Evolutionary conservation across 2,329 filamentous ascomycete genomes (phyloP), one percentile per base, ranked within the genome.

Genomic region (Pseudomassariella vexata): DNA sequence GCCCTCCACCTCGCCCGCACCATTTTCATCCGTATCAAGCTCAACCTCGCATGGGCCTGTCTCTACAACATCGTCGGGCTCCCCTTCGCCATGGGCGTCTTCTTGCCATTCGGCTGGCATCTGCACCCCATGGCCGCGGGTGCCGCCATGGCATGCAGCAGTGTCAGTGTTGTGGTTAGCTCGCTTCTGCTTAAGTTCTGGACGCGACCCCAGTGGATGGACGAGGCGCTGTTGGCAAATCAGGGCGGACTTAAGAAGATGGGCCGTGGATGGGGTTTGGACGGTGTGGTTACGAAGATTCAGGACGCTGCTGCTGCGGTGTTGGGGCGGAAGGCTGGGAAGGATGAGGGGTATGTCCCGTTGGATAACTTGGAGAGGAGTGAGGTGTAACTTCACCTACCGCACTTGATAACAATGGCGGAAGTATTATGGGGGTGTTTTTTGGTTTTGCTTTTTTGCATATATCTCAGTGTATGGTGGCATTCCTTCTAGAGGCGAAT

Each of bases 61-160:
- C 65, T 87, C 41, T 98, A 98, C 72, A 98, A 98, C 57, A 41
- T 87, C 29, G 64, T 96, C 39, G 92, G 92, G 2, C 70, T 98
- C 10, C 92, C 92, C 3, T 94, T 98, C 48, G 92, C 92, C 24
- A 96, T 96, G 92, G 92, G 92, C 16, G 64, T 96, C 48, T 39
- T 96, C 66, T 67, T 98, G 5, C 90, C 92, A 1, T 78, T 95
- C 44, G 92, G 90, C 19, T 76, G 85, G 39, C 81, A 88, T 49
- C 68, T 96, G 43, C 92, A 94, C 46, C 89, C 92, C 16, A 90
- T 96, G 81, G 88, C 89, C 30, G 92, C 92, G 2, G 89, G 88
- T 14, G 87, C 85, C 4, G 92, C 92, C 30, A 96, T 98, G 89
- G 90, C 89, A 2, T 78, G 74, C 43, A 92, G 84, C 36, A 90